These are phyloP conservation scores for Xylaria venustula DNA, from an alignment of 495 filamentous ascomycete species.

Conservation along the genomic window DNA sequence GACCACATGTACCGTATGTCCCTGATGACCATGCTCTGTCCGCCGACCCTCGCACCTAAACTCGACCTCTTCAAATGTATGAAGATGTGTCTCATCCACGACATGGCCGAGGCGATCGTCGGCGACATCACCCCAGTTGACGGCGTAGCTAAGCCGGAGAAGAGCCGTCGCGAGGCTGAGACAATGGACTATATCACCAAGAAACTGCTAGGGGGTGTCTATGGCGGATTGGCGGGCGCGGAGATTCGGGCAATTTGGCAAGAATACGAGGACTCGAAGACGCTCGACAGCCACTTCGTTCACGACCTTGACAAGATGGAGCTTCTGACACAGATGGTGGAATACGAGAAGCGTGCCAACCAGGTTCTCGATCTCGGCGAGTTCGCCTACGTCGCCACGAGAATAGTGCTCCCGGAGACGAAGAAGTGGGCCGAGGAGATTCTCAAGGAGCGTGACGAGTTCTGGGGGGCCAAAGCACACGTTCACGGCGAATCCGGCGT, in stretches of 20 bases:
- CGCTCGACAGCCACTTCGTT: slow-evolving; percentile 81
- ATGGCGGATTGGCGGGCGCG: slow-evolving; percentile 62
- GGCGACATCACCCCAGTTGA: slow-evolving; percentile 96
- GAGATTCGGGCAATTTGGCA: slow-evolving; percentile 79
- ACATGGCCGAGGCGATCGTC: slow-evolving; percentile 94
- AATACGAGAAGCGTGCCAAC: slow-evolving; percentile 79
- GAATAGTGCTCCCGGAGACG: slow-evolving; percentile 72
- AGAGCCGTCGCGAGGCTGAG: slow-evolving; percentile 76
- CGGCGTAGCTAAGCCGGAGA: slow-evolving; percentile 67
- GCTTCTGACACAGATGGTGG: slow-evolving; percentile 88
- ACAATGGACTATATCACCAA: slow-evolving; percentile 88
- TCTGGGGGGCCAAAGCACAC: slow-evolving; percentile 59
- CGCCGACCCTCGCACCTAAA: slow-evolving; percentile 62
- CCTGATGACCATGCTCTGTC: slow-evolving; percentile 92
- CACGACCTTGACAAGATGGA: slow-evolving; percentile 98
- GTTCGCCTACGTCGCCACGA: slow-evolving; percentile 72
- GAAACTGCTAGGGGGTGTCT: slow-evolving; percentile 68
- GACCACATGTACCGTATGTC: slow-evolving; percentile 99
- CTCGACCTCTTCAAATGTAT: slow-evolving; percentile 82
- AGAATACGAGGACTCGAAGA: slow-evolving; percentile 87
- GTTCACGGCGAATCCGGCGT: slow-evolving; percentile 40
- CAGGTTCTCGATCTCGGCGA: slow-evolving; percentile 73
- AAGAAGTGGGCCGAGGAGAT: slow-evolving; percentile 75
- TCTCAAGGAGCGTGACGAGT: slow-evolving; percentile 69
- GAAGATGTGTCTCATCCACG: slow-evolving; percentile 91